Base-by-base conservation (phyloP, 371 early-diverging fungal genomes). In the Entomophthora muscae region DNA sequence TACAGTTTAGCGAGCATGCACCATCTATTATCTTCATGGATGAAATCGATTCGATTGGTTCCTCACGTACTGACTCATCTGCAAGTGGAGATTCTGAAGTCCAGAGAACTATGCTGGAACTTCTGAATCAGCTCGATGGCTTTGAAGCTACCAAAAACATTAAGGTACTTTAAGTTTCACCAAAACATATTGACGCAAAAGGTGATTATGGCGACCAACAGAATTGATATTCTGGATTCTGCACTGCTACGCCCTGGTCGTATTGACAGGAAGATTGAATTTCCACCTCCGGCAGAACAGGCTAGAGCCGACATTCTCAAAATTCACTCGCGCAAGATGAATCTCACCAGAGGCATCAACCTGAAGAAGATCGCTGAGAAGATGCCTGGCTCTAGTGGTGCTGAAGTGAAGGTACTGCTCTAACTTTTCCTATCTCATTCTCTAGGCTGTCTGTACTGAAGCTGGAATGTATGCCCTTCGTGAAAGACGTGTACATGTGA, bases 381-480 rank as follows among this genome's bases (percentile, higher is more conserved):
- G 69, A 88, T 97, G 85, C 82, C 84, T 24, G 98, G 98, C 58
- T 88, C 94, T 53, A 91, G 91, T 67, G 99, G 99, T 67, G 99
- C 99, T 30, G 99, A 99, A 75, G 91, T 98, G 64, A 95, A 98
- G 75, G 76, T 72, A 66, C 31, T 33, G 28, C 27, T 26, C 2
- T 17, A 26, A 17, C n/a, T 67, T 27, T 33, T 10, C 3, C 2
- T 23, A 1, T 2, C 17, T 28, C 17, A 10, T 22, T 54, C 1
- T 76, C 32, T 75, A 84, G 78, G 96, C 93, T 65, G 98, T 98
- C 22, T 99, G 99, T 77, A 99, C 99, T 30, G 99, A 99, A 76
- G 99, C 99, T 1, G 99, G 99, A 69, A 99, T 99, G 99, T 99
- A 94, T 74, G 99, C 99, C n/a, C 77, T 99, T 59, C 83, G 99